Percentiles rank a stretch among this genome's conserved stretches.
Conservation (phyloP, 2,329 filamentous ascomycete genomes). For the Fusarium pilosicola region DNA sequence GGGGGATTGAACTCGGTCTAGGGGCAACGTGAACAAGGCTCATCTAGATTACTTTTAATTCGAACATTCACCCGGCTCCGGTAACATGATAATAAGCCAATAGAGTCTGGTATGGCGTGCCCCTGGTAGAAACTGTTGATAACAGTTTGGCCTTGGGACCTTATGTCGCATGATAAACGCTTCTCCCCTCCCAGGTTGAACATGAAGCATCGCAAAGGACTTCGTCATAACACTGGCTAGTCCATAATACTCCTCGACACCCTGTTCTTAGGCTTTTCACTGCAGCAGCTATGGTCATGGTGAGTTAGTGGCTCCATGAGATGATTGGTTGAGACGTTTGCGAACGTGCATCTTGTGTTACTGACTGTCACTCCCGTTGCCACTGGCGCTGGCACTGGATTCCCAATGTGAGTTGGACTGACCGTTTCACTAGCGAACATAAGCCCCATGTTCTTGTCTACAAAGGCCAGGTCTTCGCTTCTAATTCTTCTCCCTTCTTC, state of each 20-base stretch:
- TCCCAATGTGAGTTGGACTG: background rate
- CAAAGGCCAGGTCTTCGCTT: background rate
- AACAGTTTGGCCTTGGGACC: background rate
- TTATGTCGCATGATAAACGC: background rate
- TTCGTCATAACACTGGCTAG: background rate
- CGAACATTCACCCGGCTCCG: background rate
- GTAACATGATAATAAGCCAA: background rate
- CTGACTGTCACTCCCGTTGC: background rate
- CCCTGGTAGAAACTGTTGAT: background rate
- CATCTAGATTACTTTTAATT: background rate
- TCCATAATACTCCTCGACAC: background rate
- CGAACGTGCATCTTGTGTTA: background rate
- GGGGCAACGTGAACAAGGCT: background rate
- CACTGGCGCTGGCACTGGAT: background rate
- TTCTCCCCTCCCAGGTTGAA: background rate
- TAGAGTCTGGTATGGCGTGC: background rate
- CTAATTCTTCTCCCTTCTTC: background rate
- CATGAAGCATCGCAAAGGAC: background rate
- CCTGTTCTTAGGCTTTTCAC: background rate
- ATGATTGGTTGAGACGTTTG: background rate
- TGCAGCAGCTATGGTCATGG: background rate
- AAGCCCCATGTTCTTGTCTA: background rate
- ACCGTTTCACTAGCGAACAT: background rate
- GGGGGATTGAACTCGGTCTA: too few relatives aligned
- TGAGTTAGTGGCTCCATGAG: background rate